phyloP scores from a whole-genome alignment of 805 yeast genomes.

The Starmerella bacillaris region DNA sequence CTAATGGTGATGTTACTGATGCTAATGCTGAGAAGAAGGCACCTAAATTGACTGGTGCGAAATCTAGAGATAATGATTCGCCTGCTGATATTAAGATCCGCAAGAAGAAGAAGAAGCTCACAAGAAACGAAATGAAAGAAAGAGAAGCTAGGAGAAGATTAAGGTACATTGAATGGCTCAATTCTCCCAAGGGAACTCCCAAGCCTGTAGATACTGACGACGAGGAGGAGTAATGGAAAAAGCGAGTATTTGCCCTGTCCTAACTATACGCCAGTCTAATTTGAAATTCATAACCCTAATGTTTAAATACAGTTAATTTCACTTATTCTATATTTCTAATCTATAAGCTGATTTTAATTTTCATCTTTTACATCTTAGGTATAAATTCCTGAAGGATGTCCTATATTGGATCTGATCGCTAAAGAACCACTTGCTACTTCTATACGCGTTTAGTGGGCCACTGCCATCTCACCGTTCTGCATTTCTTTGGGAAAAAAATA shows the following conservation, averaged over 20 bases:
- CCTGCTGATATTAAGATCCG: conserved; percentile 93
- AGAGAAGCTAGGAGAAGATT: conserved; percentile 87
- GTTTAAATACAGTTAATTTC: too few relatives aligned
- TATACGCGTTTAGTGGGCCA: too few relatives aligned
- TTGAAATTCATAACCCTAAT: too few relatives aligned
- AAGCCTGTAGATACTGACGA: conserved; percentile 86
- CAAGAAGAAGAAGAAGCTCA: conserved; percentile 86
- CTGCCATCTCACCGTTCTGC: too few relatives aligned
- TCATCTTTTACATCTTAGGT: background rate
- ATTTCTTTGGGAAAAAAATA: too few relatives aligned
- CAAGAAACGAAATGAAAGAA: conserved; percentile 84
- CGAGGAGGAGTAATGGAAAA: conserved; percentile 43
- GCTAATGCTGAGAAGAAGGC: conserved; percentile 25
- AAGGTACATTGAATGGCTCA: conserved; percentile 86
- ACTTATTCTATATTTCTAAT: too few relatives aligned
- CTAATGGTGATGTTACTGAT: conserved; percentile 39
- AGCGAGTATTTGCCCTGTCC: too few relatives aligned
- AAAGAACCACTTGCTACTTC: too few relatives aligned
- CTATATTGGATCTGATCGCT: too few relatives aligned
- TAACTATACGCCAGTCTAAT: too few relatives aligned
- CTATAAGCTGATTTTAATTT: background rate
- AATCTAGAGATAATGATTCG: conserved; percentile 46
- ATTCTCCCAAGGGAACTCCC: conserved; percentile 95
- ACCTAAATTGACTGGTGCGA: conserved; percentile 29
- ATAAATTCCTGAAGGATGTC: too few relatives aligned